Conservation (phyloP, 2,329 filamentous ascomycete genomes). For the Fusarium drepaniforme region DNA sequence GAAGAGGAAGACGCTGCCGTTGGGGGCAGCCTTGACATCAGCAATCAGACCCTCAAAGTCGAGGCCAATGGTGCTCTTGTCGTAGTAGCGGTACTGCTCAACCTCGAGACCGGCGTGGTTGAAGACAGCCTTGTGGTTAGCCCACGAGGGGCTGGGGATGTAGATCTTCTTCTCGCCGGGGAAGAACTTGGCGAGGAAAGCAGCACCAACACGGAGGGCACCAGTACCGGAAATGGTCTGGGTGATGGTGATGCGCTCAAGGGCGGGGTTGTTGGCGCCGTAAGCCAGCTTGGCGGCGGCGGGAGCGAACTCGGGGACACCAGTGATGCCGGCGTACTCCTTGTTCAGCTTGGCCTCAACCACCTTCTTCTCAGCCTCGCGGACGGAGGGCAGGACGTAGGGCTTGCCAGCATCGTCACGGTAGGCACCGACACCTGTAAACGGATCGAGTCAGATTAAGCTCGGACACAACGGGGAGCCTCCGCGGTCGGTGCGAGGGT, state of each 20-base stretch:
- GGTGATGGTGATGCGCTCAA: conserved; percentile 88
- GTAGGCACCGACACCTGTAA: conserved; percentile 91
- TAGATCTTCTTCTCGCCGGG: conserved; percentile 95
- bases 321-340: conserved; percentile 98
- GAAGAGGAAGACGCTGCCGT: conserved; percentile 90
- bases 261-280: conserved; percentile 80
- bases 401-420: conserved; percentile 98
- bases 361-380: conserved; percentile 88
- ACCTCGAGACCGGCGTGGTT: conserved; percentile 91
- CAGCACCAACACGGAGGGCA: conserved; percentile 92
- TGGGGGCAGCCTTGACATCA: conserved; percentile 90
- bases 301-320: conserved; percentile 93
- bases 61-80: conserved; percentile 97
- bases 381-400: conserved; percentile 95
- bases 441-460: conserved; percentile 34
- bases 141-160: conserved; percentile 96
- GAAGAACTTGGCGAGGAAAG: conserved; percentile 93
- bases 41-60: conserved; percentile 95
- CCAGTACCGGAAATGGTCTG: conserved; percentile 99
- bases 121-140: conserved; percentile 98
- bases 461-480: conserved; percentile 25
- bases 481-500: conserved; percentile 13
- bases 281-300: conserved; percentile 93
- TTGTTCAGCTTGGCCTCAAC: conserved; percentile 86
- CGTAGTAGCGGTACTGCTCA: conserved; percentile 98